Base-by-base conservation (phyloP, 192 early-diverging fungal species). In the Lobosporangium transversale region DNA sequence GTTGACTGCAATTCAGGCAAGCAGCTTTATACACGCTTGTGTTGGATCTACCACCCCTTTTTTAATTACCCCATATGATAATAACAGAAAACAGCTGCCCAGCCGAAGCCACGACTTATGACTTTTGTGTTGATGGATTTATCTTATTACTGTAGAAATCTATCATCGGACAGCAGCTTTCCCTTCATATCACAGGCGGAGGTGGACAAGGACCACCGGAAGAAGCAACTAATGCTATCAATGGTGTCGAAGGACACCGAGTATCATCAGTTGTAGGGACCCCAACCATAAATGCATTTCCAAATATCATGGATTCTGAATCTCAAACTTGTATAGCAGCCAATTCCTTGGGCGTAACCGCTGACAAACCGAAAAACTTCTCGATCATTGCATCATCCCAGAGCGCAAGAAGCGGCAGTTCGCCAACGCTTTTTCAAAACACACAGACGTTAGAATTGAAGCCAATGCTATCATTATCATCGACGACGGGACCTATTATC, bases 111-210 rank as follows among this genome's bases (percentile, higher is more conserved):
- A n/a, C n/a, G n/a, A n/a, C n/a, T n/a, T n/a, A n/a, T n/a, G n/a
- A n/a, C 37, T 40, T 40, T 40, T 40, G 37, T 14, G 8, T 14
- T 40, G 37, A 40, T 40, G 8, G 27, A 2, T 29, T 4, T 29
- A 40, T 58, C 56, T 6, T 29, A 17, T 30, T 11, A 36, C 17
- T 23, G 47, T 40, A 76, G 73, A 67, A 88, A 70, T 92, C 92
- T 11, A 83, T 90, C 6, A 90, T 94, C 23, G 94, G 95, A 8
- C 91, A 93, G 60, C 88, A 91, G 48, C 87, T 94, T 40, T 93
- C 91, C 4, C 68, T 89, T 35, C 64, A 76, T 59, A 61, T 82
- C 21, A 59, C 81, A 3, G 37, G 55, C 18, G 58, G 21, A 20
- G 57, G 42, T 11, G 63, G 55, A 49, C 33, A 24, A 24, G 50